These are phyloP conservation scores for Cutaneotrichosporon cyanovorans DNA, from an alignment of 1,284 basidiomycete species.

Conservation along the genomic window DNA sequence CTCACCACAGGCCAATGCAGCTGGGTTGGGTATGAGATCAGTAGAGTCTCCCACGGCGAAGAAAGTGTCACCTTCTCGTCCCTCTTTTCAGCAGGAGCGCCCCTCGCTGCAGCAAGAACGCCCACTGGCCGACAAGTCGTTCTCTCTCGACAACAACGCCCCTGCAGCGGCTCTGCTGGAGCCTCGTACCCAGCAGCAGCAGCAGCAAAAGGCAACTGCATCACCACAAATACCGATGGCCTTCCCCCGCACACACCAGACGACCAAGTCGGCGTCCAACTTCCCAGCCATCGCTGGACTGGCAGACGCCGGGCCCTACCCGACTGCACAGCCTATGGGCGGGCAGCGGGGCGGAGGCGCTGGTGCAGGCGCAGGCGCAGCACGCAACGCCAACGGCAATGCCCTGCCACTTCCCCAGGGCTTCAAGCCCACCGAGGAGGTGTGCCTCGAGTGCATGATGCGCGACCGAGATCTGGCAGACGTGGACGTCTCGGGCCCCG, in stretches of 20 bases:
- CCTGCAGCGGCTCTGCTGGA: not conserved
- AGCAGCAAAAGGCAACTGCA: constrained; percentile 1
- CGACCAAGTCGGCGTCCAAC: constrained; percentile 34
- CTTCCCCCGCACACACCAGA: constrained; percentile 19
- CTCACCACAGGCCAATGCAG: constrained; percentile 6
- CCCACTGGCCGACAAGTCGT: not conserved
- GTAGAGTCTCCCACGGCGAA: not conserved
- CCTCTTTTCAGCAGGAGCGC: not conserved
- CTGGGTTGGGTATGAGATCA: constrained; percentile 1
- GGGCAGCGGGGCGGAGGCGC: not conserved
- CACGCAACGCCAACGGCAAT: not conserved
- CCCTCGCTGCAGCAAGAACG: constrained; percentile 2
- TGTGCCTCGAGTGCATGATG: constrained; percentile 98
- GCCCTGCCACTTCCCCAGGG: not conserved
- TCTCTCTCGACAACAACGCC: not conserved
- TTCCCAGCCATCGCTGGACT: constrained; percentile 36
- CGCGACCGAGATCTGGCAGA: constrained; percentile 97
- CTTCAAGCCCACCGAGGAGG: constrained; percentile 51
- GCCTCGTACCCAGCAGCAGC: not conserved
- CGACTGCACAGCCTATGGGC: constrained; percentile 10
- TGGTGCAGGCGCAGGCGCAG: too few species aligned
- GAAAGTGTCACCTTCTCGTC: not conserved
- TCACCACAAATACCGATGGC: constrained; percentile 5
- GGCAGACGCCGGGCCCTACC: constrained; percentile 39
- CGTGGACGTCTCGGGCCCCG: constrained; percentile 75